Conservation (phyloP, 768 basidiomycete genomes). For the Suillus occidentalis region DNA sequence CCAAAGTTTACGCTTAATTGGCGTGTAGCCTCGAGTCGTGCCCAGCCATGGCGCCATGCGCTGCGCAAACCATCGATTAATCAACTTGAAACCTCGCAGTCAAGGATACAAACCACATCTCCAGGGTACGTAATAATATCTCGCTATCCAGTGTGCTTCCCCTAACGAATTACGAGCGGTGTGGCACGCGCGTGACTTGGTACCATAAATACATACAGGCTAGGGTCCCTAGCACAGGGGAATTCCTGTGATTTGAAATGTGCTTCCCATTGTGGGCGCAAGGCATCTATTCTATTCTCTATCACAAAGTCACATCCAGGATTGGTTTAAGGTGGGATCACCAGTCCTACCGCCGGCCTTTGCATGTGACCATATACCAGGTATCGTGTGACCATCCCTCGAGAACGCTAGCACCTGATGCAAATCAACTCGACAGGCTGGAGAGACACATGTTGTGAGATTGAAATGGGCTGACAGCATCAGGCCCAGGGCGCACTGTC, state of each 20-base stretch:
- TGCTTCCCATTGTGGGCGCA: background rate
- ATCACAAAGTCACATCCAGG: too few relatives aligned
- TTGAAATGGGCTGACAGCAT: constrained; percentile 47
- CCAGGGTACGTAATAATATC: background rate
- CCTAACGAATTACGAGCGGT: too few relatives aligned
- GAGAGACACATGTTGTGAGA: constrained; percentile 21
- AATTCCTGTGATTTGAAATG: too few relatives aligned
- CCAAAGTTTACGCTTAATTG: too few relatives aligned
- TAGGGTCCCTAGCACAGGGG: background rate
- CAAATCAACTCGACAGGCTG: constrained; percentile 39
- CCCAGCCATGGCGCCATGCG: background rate
- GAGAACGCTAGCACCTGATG: constrained; percentile 48
- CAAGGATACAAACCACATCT: too few relatives aligned
- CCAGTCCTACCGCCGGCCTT: constrained; percentile 23
- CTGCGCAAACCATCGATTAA: background rate
- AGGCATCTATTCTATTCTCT: too few relatives aligned
- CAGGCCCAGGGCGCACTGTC: constrained; percentile 48
- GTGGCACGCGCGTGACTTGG: background rate
- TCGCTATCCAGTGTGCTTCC: too few relatives aligned
- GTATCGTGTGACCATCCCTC: constrained; percentile 41
- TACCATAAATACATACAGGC: background rate
- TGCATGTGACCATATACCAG: constrained; percentile 37
- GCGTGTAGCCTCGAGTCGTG: background rate
- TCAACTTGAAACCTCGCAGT: background rate
- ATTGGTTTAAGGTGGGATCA: background rate